These are phyloP conservation scores for Brasenia schreberi DNA, from an alignment of 164 flowering plant species.

Conservation along the genomic window DNA sequence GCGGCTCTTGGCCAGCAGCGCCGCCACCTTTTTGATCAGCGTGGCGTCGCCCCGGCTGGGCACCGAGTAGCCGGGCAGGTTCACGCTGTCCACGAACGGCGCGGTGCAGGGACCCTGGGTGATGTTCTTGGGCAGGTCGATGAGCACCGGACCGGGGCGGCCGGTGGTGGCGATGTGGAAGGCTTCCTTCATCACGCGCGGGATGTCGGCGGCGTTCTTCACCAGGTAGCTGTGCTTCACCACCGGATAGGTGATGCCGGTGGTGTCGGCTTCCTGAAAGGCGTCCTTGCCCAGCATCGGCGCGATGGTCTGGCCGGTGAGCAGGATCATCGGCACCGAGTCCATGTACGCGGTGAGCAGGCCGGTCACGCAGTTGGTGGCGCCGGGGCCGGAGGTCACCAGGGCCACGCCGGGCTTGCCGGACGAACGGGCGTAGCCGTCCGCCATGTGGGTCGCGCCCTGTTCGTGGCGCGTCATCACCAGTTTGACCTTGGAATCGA, in stretches of 20 bases:
- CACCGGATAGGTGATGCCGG: slow-evolving; percentile 45
- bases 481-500: slow-evolving; percentile 26
- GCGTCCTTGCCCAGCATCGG: slow-evolving; percentile 59
- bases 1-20: slow-evolving; percentile 33
- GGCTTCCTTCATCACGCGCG: slow-evolving; percentile 39
- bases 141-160: slow-evolving; percentile 51
- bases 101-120: slow-evolving; percentile 41
- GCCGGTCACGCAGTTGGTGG: slow-evolving; percentile 55
- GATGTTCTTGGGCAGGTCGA: slow-evolving; percentile 50
- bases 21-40: slow-evolving; percentile 36
- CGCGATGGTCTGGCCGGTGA: slow-evolving; percentile 50
- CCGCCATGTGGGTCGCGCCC: slow-evolving; percentile 50
- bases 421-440: slow-evolving; percentile 52
- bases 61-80: slow-evolving; percentile 28
- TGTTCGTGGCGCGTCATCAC: slow-evolving; percentile 52
- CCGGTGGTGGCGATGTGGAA: slow-evolving; percentile 40
- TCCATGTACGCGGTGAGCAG: slow-evolving; percentile 52
- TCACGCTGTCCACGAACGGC: slow-evolving; percentile 25
- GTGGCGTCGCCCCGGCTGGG: slow-evolving; percentile 17
- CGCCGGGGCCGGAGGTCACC: slow-evolving; percentile 65
- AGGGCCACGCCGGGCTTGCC: slow-evolving; percentile 47
- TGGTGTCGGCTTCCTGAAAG: slow-evolving; percentile 50
- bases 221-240: slow-evolving; percentile 53
- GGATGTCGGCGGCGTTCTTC: slow-evolving; percentile 46
- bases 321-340: slow-evolving; percentile 41